Conservation (phyloP, 352 stramenopile genomes). For the Globisporangium spinosum region DNA sequence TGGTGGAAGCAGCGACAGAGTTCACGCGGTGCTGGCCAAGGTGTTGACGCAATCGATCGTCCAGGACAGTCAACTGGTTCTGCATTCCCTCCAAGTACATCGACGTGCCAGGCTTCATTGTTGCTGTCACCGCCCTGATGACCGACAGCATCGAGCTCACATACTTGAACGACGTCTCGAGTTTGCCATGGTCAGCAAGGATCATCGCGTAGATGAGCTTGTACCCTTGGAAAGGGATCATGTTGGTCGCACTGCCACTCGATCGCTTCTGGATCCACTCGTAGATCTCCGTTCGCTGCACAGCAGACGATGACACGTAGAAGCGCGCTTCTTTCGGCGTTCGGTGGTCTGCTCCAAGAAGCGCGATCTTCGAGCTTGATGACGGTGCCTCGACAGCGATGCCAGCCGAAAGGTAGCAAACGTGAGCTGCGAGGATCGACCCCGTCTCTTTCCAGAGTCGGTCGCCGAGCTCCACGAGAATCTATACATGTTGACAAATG, state of each 20-base stretch:
- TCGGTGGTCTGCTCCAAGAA: conserved; percentile 74
- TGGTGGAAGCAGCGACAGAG: conserved; percentile 45
- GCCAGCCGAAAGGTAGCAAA: conserved; percentile 79
- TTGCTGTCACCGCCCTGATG: conserved; percentile 66
- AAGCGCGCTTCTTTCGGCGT: conserved; percentile 69
- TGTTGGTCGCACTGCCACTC: conserved; percentile 42
- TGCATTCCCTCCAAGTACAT: conserved; percentile 88
- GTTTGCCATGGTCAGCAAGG: conserved; percentile 76
- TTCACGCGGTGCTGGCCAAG: conserved; percentile 74
- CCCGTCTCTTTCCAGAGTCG: conserved; percentile 69
- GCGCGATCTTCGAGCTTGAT: conserved; percentile 69
- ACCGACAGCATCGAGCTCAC: conserved; percentile 83
- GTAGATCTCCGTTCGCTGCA: conserved; percentile 85
- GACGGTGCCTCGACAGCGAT: conserved; percentile 73
- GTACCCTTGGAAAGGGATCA: conserved; percentile 88
- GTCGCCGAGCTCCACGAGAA: conserved; percentile 80
- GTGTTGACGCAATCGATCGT: conserved; percentile 83
- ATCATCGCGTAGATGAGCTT: conserved; percentile 89
- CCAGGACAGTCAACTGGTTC: conserved; percentile 82
- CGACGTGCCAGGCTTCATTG: conserved; percentile 77
- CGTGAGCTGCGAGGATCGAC: conserved; percentile 64
- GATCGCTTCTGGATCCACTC: conserved; percentile 77
- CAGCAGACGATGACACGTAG: conserved; percentile 70
- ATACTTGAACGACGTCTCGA: conserved; percentile 85
- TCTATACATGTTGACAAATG: conserved; percentile 23